phyloP scores from a whole-genome alignment of 306 rosid species.

The Quercus mongolica region DNA sequence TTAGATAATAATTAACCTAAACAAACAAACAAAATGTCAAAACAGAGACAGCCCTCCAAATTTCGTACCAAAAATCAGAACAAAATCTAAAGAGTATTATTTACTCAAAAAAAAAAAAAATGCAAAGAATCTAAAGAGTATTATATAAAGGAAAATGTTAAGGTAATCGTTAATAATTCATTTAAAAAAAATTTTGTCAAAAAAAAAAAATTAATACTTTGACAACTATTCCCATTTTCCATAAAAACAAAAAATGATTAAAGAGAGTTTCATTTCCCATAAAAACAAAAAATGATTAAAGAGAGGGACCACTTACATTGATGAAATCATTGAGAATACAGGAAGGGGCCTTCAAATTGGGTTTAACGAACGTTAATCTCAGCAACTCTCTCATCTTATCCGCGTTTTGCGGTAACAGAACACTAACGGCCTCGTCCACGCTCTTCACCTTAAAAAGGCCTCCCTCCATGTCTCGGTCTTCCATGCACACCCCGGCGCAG shows the following conservation, averaged over 20 bases:
- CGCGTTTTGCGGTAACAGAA: conserved; percentile 69
- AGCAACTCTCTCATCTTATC: conserved; percentile 52
- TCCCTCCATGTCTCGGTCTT: conserved; percentile 73
- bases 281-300: neutral
- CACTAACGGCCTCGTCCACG: conserved; percentile 56
- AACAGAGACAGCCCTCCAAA: too few relatives aligned
- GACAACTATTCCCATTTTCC: too few relatives aligned
- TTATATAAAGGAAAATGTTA: too few relatives aligned
- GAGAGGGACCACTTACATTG: conserved; percentile 36
- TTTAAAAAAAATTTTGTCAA: too few relatives aligned
- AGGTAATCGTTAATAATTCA: too few relatives aligned
- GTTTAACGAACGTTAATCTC: conserved; percentile 54
- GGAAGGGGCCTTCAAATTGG: conserved; percentile 39
- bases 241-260: too few relatives aligned
- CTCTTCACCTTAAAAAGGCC: conserved; percentile 63
- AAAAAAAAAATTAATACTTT: too few relatives aligned
- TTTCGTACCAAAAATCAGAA: too few relatives aligned
- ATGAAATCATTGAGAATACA: conserved; percentile 67
- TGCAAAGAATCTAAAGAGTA: neutral
- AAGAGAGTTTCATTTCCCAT: too few relatives aligned
- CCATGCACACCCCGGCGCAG: conserved; percentile 75
- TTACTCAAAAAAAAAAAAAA: too few relatives aligned
- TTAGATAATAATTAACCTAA: too few relatives aligned
- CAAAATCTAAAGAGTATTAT: neutral
- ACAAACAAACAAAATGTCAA: too few relatives aligned